These are phyloP conservation scores for Diaporthe amygdali DNA, from an alignment of 2,329 filamentous ascomycete genomes.

Conservation along the genomic window DNA sequence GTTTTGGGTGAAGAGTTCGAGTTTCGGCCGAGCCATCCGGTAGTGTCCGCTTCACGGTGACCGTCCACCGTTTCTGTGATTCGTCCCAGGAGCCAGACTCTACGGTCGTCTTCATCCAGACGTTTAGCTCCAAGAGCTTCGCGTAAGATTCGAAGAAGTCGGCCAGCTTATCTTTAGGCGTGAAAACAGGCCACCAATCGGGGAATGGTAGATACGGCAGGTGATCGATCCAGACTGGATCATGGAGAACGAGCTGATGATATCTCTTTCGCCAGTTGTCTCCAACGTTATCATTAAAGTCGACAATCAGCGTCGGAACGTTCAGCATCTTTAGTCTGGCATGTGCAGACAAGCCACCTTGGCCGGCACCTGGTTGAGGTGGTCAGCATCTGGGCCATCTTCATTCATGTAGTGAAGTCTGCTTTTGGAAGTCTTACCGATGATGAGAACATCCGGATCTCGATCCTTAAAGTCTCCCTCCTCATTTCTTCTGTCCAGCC, in stretches of 20 bases:
- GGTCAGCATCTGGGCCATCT: not conserved
- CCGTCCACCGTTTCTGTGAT: constrained; percentile 55
- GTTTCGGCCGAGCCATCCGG: constrained; percentile 38
- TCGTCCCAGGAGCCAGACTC: constrained; percentile 53
- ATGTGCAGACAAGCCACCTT: constrained; percentile 56
- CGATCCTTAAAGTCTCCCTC: constrained; percentile 52
- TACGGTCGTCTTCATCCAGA: constrained; percentile 62
- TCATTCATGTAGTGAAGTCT: rapidly evolving
- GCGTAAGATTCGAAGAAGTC: constrained; percentile 70
- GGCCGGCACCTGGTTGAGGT: constrained; percentile 52
- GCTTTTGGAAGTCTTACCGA: constrained; percentile 44
- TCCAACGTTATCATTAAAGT: constrained; percentile 55
- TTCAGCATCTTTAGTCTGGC: constrained; percentile 61
- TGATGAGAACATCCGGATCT: constrained; percentile 59
- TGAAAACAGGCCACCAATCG: constrained; percentile 67
- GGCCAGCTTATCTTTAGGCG: constrained; percentile 70
- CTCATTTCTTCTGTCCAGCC: constrained; percentile 54
- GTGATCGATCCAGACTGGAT: constrained; percentile 64
- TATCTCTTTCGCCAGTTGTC: constrained; percentile 68
- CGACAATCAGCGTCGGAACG: constrained; percentile 57
- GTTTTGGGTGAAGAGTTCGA: constrained; percentile 52
- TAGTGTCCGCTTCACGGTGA: constrained; percentile 42
- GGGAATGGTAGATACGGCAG: constrained; percentile 68
- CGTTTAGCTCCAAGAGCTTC: constrained; percentile 65
- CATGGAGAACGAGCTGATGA: constrained; percentile 63